Base-by-base conservation (phyloP, 306 rosid genomes). In the Carpinus viminea region DNA sequence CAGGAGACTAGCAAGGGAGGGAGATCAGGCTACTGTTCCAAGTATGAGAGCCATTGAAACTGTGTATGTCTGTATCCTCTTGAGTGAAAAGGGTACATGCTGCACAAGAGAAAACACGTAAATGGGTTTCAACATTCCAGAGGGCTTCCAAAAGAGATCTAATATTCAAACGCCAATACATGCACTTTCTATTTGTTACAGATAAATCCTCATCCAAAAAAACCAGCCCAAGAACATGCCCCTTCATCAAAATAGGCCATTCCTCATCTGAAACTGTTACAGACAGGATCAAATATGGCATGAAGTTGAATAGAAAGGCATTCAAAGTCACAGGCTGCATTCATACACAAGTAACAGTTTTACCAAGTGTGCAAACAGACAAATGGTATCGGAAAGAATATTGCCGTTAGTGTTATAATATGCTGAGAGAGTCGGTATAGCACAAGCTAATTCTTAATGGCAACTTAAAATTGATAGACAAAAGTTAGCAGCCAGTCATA, bases 31-130 rank as follows among this genome's bases (percentile, higher is more conserved):
- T 68, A 81, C 75, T 59, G 54, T 34, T 46, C 36, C 59, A 31
- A 68, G 56, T 70, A 21, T 57, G 28, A 60, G 72, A 80, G 80
- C 75, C 72, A 75, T 54, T 81, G 74, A 68, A 69, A 74, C 79
- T 51, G 31, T 34, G 61, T 55, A 55, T 65, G 52, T 48, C 76
- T 36, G 17, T 72, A 75, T 79, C 71, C 79, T 79, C 79, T 1
- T 2, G 66, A 47, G 52, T 13, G 43, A 74, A 1, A 45, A 41
- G 76, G 41, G 66, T 70, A 47, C 76, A 21, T 47, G 70, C 89
- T 85, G 83, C 87, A 74, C 70, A 51, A 61, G 16, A 26, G n/a
- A 3, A 18, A 38, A 74, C 34, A 28, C 18, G 34, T 0, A 36
- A 41, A 41, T 16, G 16, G 34, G 18, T 64, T 13, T 38, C 47